phyloP scores from a whole-genome alignment of 2,329 filamentous ascomycete species.

The Epichloe baconii region DNA sequence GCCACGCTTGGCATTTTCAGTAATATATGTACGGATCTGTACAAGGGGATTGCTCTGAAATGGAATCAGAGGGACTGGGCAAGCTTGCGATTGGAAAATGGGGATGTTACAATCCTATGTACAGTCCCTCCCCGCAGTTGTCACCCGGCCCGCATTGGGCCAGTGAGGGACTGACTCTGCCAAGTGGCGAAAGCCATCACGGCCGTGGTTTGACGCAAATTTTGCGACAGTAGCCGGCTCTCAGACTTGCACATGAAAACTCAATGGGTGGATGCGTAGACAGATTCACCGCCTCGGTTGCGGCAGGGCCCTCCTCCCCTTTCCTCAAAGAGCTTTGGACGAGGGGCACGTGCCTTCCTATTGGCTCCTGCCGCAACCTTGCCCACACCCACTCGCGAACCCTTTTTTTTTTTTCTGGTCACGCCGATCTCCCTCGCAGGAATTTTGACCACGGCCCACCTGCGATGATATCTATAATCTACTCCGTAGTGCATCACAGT shows the following conservation, averaged over 20 bases:
- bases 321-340: neutral
- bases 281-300: too few relatives aligned
- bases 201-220: neutral
- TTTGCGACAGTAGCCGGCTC: neutral
- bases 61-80: neutral
- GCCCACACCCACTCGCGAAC: neutral
- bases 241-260: neutral
- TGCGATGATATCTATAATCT: neutral
- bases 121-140: too few relatives aligned
- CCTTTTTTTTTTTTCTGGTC: neutral
- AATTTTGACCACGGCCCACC: neutral
- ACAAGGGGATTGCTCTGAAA: constrained; percentile 2
- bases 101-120: neutral
- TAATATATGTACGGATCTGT: too few relatives aligned
- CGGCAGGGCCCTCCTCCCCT: neutral
- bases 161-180: neutral
- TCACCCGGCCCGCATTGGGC: too few relatives aligned
- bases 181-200: neutral
- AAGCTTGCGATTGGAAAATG: neutral
- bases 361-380: neutral
- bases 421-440: too few relatives aligned
- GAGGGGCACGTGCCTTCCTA: constrained; percentile 1
- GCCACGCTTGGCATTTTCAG: neutral
- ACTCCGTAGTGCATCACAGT: neutral
- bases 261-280: too few relatives aligned